Percentiles rank a stretch among this genome's conserved stretches.
phyloP scores from a whole-genome alignment of 2,329 filamentous ascomycete species.

The Diaporthe humulicola region DNA sequence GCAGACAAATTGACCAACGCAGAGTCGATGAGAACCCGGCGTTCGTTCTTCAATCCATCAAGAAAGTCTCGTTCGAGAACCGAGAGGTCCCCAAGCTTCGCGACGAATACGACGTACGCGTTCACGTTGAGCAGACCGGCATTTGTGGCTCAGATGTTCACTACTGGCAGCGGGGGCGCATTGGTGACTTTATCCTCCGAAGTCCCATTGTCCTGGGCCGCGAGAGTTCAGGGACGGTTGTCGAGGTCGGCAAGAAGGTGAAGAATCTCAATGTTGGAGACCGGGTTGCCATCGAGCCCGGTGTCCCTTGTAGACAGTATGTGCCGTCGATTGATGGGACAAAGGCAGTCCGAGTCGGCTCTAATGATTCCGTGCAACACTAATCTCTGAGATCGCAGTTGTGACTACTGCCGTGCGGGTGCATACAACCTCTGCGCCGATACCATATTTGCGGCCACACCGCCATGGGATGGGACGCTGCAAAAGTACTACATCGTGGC shows the following conservation, averaged over 20 bases:
- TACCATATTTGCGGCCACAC: slow-evolving; percentile 63
- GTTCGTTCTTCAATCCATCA: slow-evolving; percentile 60
- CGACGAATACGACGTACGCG: slow-evolving; percentile 56
- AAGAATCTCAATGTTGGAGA: slow-evolving; percentile 58
- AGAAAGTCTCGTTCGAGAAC: slow-evolving; percentile 60
- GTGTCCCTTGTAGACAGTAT: slow-evolving; percentile 54
- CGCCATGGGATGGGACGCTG: slow-evolving; percentile 63
- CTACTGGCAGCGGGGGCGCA: slow-evolving; percentile 61
- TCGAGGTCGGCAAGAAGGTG: slow-evolving; percentile 56
- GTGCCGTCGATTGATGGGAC: neutral
- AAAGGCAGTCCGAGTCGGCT: rapidly evolving
- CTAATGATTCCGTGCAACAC: no score
- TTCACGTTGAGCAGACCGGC: slow-evolving; percentile 60
- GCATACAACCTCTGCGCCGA: slow-evolving; percentile 57
- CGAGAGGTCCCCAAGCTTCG: slow-evolving; percentile 55
- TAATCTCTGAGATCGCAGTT: slow-evolving; percentile 46
- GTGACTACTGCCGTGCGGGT: slow-evolving; percentile 57
- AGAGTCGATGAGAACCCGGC: slow-evolving; percentile 54
- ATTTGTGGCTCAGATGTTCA: slow-evolving; percentile 63
- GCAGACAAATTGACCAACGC: neutral
- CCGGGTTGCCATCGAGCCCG: slow-evolving; percentile 62
- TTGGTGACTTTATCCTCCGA: slow-evolving; percentile 59
- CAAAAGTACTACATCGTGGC: slow-evolving; percentile 62
- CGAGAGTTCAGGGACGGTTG: slow-evolving; percentile 57
- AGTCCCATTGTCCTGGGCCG: slow-evolving; percentile 63